A percentile compares a stretch with the other conserved stretches of the same genome.
Evolutionary conservation across 116 monocot genomes (phyloP).

Genomic region (Posidonia oceanica): DNA sequence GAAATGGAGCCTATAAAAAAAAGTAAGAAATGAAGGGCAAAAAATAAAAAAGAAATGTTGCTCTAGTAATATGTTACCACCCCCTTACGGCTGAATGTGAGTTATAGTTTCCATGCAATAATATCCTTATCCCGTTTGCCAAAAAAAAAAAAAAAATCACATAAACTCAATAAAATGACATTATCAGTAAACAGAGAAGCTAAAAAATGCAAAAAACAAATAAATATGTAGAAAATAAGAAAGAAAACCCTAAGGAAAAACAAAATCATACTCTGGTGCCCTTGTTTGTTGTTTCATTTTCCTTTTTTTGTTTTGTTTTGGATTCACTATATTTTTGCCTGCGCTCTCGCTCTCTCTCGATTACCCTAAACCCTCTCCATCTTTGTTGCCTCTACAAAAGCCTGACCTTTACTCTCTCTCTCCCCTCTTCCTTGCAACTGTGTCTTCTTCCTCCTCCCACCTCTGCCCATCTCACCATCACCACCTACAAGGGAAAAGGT

Average conservation of each 20-base stretch:
- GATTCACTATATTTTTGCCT: background rate
- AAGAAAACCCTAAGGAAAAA: no score
- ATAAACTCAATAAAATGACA: no score
- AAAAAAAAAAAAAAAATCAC: no score
- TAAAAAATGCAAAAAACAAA: background rate
- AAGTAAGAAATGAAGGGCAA: no score
- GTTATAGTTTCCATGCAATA: no score
- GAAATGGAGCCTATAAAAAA: no score
- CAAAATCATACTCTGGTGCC: background rate
- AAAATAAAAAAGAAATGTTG: no score
- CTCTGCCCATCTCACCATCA: background rate
- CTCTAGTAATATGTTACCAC: no score
- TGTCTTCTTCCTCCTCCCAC: background rate
- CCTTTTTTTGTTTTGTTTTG: background rate
- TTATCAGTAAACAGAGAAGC: no score
- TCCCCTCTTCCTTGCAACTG: background rate
- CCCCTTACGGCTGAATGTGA: no score
- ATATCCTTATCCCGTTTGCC: no score
- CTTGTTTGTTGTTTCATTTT: background rate
- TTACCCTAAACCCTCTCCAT: slow-evolving; percentile 9
- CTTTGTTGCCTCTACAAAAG: slow-evolving; percentile 10
- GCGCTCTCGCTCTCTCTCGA: background rate
- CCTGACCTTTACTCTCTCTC: slow-evolving; percentile 6
- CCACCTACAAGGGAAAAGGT: background rate
- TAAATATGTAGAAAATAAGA: background rate